Conservation (phyloP, 164 flowering plant genomes). For the Tetrastigma voinierianum region DNA sequence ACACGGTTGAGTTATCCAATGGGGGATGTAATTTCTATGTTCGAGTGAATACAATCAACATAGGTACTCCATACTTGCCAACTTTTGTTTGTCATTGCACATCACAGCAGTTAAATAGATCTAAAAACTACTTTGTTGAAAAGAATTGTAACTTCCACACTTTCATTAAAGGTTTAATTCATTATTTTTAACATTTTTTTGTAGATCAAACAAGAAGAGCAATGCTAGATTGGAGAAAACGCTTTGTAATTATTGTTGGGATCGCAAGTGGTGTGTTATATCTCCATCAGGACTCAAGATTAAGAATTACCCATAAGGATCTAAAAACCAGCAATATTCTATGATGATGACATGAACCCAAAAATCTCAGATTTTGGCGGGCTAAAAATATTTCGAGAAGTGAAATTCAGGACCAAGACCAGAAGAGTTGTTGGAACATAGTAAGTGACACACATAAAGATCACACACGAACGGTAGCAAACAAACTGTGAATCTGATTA, state of each 20-base stretch:
- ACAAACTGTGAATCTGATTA: not conserved
- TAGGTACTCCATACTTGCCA: constrained; percentile 17
- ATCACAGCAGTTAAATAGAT: no score
- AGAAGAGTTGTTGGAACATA: constrained; percentile 32
- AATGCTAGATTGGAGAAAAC: constrained; percentile 31
- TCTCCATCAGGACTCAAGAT: constrained; percentile 46
- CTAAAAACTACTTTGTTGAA: no score
- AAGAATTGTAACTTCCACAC: no score
- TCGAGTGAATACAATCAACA: constrained; percentile 18
- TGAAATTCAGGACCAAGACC: constrained; percentile 23
- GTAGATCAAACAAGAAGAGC: constrained; percentile 18
- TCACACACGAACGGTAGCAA: not conserved
- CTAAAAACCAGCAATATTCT: constrained; percentile 39
- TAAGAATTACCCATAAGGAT: constrained; percentile 34
- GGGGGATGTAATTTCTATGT: constrained; percentile 31
- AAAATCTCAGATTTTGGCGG: constrained; percentile 47
- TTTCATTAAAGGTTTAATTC: not conserved
- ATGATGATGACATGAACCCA: constrained; percentile 31
- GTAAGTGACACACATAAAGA: constrained; percentile 5
- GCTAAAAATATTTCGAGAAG: constrained; percentile 31
- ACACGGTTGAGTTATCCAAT: constrained; percentile 8
- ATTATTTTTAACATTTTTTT: not conserved
- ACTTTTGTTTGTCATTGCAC: no score
- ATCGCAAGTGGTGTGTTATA: constrained; percentile 45
- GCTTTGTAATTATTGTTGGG: constrained; percentile 32